Evolutionary conservation across 345 rosid genomes (phyloP).

Genomic region (Gossypium rotundifolium): DNA sequence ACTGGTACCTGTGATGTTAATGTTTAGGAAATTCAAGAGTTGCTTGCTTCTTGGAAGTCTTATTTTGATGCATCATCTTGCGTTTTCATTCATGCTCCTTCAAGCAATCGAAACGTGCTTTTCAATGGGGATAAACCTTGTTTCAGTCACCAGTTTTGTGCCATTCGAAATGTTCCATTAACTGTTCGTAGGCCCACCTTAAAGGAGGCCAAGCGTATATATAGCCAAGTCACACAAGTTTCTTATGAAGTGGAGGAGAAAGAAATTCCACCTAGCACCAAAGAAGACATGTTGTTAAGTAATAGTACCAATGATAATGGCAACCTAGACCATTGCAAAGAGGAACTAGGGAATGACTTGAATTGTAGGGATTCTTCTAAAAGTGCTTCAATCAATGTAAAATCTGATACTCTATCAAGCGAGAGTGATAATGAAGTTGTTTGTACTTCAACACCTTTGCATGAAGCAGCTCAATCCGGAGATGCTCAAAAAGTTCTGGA

Average conservation of each 20-base stretch:
- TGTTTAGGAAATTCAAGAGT: conserved; percentile 77
- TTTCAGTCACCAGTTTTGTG: conserved; percentile 52
- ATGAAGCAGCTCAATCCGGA: conserved; percentile 67
- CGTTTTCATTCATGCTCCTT: conserved; percentile 78
- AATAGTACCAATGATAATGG: conserved; percentile 18
- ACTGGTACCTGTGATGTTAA: conserved; percentile 15
- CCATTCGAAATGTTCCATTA: conserved; percentile 53
- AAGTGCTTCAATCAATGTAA: conserved; percentile 30
- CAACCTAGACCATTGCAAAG: conserved; percentile 22
- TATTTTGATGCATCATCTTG: conserved; percentile 73
- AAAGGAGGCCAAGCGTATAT: conserved; percentile 74
- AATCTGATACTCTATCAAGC: conserved; percentile 25
- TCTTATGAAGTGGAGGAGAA: conserved; percentile 49
- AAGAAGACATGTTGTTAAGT: conserved; percentile 19
- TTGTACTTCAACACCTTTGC: conserved; percentile 62
- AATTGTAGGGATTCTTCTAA: conserved; percentile 23
- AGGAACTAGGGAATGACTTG: conserved; percentile 28
- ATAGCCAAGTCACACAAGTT: conserved; percentile 64
- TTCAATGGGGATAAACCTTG: conserved; percentile 61
- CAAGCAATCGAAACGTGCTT: conserved; percentile 69
- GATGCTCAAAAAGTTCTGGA: conserved; percentile 53
- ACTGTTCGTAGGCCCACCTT: conserved; percentile 79
- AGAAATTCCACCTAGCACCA: conserved; percentile 20
- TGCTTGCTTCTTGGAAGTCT: conserved; percentile 83
- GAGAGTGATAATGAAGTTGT: conserved; percentile 29